Evolutionary conservation across 306 rosid genomes (phyloP).

Genomic region (Pyrus bretschneideri): DNA sequence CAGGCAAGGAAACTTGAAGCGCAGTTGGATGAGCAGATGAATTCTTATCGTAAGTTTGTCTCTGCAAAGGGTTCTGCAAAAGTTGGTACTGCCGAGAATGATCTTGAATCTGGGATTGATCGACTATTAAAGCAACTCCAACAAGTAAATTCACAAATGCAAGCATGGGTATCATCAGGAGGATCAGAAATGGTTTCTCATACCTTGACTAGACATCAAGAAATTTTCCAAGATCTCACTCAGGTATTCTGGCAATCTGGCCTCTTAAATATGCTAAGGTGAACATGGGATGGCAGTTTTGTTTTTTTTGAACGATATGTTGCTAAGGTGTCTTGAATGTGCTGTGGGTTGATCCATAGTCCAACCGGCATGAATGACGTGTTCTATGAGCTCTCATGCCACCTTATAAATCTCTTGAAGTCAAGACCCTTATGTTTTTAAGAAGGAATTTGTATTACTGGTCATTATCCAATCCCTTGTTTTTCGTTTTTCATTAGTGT

Average conservation of each 20-base stretch:
- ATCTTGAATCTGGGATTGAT: slow-evolving; percentile 76
- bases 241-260: slow-evolving; percentile 54
- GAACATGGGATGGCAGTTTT: neutral
- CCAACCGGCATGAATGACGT: slow-evolving; percentile 12
- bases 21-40: slow-evolving; percentile 94
- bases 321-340: neutral
- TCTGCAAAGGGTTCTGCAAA: slow-evolving; percentile 68
- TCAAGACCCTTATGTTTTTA: neutral
- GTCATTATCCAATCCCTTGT: neutral
- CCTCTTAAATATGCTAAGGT: neutral
- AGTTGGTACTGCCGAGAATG: slow-evolving; percentile 52
- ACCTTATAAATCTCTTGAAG: neutral
- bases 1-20: slow-evolving; percentile 97
- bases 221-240: slow-evolving; percentile 92
- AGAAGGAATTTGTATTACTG: neutral
- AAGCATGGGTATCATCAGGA: slow-evolving; percentile 92
- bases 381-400: slow-evolving; percentile 2
- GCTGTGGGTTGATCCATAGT: slow-evolving; percentile 5
- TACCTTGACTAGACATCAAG: slow-evolving; percentile 95
- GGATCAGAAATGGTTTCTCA: slow-evolving; percentile 99
- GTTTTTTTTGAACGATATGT: neutral
- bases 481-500: neutral
- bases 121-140: slow-evolving; percentile 75
- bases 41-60: slow-evolving; percentile 71
- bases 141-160: slow-evolving; percentile 97